Percentiles rank a stretch among this genome's conserved stretches.
Conservation (phyloP, 2,329 filamentous ascomycete species). For the Juglanconis oblonga region DNA sequence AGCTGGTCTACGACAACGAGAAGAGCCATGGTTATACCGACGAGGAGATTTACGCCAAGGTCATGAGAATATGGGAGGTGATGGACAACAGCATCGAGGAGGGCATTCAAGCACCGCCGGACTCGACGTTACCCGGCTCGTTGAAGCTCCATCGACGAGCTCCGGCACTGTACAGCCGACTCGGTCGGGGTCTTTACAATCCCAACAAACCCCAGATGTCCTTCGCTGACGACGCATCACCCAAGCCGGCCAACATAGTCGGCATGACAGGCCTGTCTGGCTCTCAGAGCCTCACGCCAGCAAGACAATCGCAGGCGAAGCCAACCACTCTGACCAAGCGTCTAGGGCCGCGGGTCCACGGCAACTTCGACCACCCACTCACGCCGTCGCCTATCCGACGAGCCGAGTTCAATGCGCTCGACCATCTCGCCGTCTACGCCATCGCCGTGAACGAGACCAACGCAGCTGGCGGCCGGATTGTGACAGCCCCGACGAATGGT, state of each 20-base stretch:
- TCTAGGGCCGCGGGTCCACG: conserved; percentile 40
- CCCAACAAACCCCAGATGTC: conserved; percentile 21
- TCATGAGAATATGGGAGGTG: conserved; percentile 48
- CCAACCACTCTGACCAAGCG: conserved; percentile 30
- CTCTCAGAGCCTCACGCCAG: conserved; percentile 33
- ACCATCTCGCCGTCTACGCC: conserved; percentile 48
- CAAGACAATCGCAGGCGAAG: conserved; percentile 42
- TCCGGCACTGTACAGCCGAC: conserved; percentile 40
- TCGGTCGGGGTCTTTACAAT: conserved; percentile 45
- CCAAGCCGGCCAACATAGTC: not conserved
- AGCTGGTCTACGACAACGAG: conserved; percentile 51
- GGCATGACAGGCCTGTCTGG: conserved; percentile 5
- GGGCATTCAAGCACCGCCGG: conserved; percentile 42
- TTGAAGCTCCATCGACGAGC: conserved; percentile 46
- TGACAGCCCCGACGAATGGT: conserved; percentile 50
- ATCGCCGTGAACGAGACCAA: conserved; percentile 54
- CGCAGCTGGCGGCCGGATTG: conserved; percentile 47
- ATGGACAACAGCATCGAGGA: conserved; percentile 51
- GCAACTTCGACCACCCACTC: conserved; percentile 44
- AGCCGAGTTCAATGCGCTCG: conserved; percentile 48
- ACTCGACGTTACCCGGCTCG: conserved; percentile 42
- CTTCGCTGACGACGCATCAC: not conserved
- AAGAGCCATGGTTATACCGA: conserved; percentile 49
- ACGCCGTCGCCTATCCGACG: conserved; percentile 42
- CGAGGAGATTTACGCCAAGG: conserved; percentile 45